These are phyloP conservation scores for Fusarium xylarioides DNA, from an alignment of 2,329 filamentous ascomycete genomes.

Conservation along the genomic window DNA sequence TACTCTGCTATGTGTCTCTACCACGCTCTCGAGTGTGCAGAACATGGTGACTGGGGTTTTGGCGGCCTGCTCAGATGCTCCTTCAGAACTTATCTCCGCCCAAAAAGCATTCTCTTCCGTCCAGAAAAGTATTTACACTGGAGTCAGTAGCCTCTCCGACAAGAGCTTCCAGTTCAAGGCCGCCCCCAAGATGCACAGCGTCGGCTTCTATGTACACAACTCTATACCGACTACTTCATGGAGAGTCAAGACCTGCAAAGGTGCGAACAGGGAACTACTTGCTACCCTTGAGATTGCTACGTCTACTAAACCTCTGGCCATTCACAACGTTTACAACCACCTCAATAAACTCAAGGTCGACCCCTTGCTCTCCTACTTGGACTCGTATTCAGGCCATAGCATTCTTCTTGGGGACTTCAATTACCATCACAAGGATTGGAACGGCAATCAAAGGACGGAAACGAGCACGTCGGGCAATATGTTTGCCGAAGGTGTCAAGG, in stretches of 20 bases:
- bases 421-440: not conserved
- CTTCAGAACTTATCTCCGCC: not conserved
- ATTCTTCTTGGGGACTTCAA: constrained; percentile 6
- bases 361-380: not conserved
- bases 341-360: not conserved
- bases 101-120: not conserved
- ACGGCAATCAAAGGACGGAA: not conserved
- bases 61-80: not conserved
- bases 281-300: not conserved
- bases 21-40: not conserved
- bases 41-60: not conserved
- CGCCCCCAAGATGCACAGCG: not conserved
- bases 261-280: not conserved
- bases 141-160: not conserved
- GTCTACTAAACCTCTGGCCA: not conserved
- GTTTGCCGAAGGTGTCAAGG: not conserved
- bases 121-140: not conserved
- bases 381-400: not conserved
- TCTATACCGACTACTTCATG: not conserved
- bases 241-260: not conserved
- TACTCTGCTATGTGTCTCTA: not conserved
- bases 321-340: not conserved
- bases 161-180: not conserved
- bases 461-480: not conserved
- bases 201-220: not conserved